Base-by-base conservation (phyloP, 345 rosid genomes). In the Hevea brasiliensis region DNA sequence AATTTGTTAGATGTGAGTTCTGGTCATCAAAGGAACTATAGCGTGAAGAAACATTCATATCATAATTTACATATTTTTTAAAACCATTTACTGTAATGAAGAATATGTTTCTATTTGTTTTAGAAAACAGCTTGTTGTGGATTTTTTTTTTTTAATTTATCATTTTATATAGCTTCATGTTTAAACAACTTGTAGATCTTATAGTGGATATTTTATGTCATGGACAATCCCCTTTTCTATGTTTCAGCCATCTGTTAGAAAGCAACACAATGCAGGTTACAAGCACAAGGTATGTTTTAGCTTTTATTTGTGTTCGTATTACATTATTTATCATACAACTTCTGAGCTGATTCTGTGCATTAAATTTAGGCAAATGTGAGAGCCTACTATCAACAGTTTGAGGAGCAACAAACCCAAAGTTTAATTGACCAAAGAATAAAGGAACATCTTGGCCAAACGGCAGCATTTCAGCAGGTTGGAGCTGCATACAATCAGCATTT, bases 191-290 rank as follows among this genome's bases (percentile, higher is more conserved):
- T 32, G 37, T 32, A 58, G 14, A 27, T 62, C 41, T 44, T 45
- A 20, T 8, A 61, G 27, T 61, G 21, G 32, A 48, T 40, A 21
- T 72, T 72, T 11, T 48, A 24, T 41, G 23, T 61, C 15, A 59
- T 47, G 17, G 17, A 74, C 23, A 29, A 37, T 47, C 26, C 18
- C 24, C 37, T 53, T 15, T n/a, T 40, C 2, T 71, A 11, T 61
- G 35, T 75, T 79, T 76, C 90, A 95, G 98, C 99, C 99, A 8
- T 93, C 99, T 44, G 99, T 95, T 77, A 91, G 98, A 83, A 95
- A 93, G 84, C 99, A 95, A 80, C 98, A 95, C 80, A 95, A 95
- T 76, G 99, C 99, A 2, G 99, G 99, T 45, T 92, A 92, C 87
- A 95, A 95, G 75, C 99, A 95, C 81, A 95, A 95, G 99, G 99